Base-by-base conservation (phyloP, 345 rosid species). In the Pistacia integerrima region DNA sequence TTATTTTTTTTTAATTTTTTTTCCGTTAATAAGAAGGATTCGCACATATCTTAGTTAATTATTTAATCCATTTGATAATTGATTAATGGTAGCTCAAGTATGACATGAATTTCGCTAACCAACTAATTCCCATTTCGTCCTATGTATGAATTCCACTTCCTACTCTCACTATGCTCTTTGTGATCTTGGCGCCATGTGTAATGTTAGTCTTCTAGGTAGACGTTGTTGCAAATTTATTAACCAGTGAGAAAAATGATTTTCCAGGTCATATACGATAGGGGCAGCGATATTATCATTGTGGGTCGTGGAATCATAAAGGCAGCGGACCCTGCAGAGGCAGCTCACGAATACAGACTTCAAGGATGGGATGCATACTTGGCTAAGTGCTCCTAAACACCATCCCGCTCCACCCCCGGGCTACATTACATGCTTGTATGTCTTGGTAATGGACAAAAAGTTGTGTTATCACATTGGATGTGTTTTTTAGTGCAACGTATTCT, bases 231-330 rank as follows among this genome's bases (percentile, higher is more conserved):
- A 17, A 30, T 69, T 67, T 49, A 33, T 3, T 44, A 17, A 38
- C 48, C 35, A 11, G 60, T 9, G 25, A 12, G 30, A 16, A 12
- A 61, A 69, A 58, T 64, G 49, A 30, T 80, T 51, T 49, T 85
- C 33, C 81, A 89, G 99, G 99, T 92, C 62, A 91, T 96, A 61
- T 78, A 78, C 52, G 97, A 93, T 80, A 83, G 98, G 74, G 98
- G 97, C 38, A 96, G 98, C 28, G 99, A 96, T 81, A 92, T 96
- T 22, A 92, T 96, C 67, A 96, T 96, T 8, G 97, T 96, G 13
- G 99, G 99, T n/a, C 90, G 98, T 5, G 98, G 99, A 80, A 96
- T 93, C 79, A 92, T 92, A 54, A 96, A 88, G 88, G 99, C 98
- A 1, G 81, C 85, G 20, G 80, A 93, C 52, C 97, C 99, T 70